Conservation (phyloP, 1,139 yeast species). For the Hemisphaericaspora xylofermentans region DNA sequence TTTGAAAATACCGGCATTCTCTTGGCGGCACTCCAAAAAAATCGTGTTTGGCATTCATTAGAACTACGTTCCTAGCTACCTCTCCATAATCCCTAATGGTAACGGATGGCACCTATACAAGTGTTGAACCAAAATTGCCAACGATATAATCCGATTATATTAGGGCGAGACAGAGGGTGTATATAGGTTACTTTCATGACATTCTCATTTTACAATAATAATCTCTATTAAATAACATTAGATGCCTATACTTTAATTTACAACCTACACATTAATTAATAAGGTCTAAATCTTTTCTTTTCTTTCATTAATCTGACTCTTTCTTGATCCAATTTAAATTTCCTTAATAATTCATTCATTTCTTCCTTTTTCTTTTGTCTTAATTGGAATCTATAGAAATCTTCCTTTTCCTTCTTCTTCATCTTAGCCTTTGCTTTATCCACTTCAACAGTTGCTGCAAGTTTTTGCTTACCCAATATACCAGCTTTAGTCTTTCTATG, state of each 20-base stretch:
- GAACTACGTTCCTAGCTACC: too few relatives aligned
- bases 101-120: too few relatives aligned
- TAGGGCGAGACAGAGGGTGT: too few relatives aligned
- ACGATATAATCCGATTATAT: too few relatives aligned
- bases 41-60: too few relatives aligned
- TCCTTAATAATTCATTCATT: conserved; percentile 79
- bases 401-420: conserved; percentile 80
- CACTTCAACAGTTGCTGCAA: conserved; percentile 42
- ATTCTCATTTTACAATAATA: too few relatives aligned
- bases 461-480: conserved; percentile 55
- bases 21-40: too few relatives aligned
- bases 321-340: conserved; percentile 89
- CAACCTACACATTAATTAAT: conserved; percentile 28
- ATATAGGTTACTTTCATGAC: too few relatives aligned
- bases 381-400: conserved; percentile 94
- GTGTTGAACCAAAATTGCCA: too few relatives aligned
- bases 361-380: conserved; percentile 91
- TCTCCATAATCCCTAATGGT: too few relatives aligned
- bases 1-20: too few relatives aligned
- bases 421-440: conserved; percentile 51
- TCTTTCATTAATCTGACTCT: conserved; percentile 76
- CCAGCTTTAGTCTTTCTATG: conserved; percentile 79
- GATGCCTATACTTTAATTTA: background rate
- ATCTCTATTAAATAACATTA: background rate
- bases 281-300: conserved; percentile 82